Base-by-base conservation (phyloP, 306 rosid species). In the Vigna radiata region DNA sequence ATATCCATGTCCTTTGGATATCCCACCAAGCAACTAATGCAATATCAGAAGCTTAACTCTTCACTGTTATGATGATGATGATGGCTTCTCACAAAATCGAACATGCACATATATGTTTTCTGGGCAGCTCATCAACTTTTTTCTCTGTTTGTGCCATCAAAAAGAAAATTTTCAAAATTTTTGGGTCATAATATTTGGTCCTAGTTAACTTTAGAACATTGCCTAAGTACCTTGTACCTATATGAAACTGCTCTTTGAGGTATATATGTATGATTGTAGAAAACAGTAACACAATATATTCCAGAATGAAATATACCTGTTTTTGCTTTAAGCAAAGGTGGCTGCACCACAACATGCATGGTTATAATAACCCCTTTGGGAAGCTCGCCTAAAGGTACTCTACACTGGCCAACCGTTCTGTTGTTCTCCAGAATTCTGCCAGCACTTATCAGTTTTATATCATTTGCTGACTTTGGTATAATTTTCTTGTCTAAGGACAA, bases 331-430 rank as follows among this genome's bases (percentile, higher is more conserved):
- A 91, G 88, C 75, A 88, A 60, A 82, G 96, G 79, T 67, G 96
- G 98, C 85, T 87, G 97, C 56, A 94, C 97, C 27, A 94, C 97
- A 50, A 89, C 98, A 83, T 91, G 97, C 98, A 94, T 94, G 82
- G 46, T 41, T 3, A 92, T 91, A 60, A 94, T 91, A 70, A 90
- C 90, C 68, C 88, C 96, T 21, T 65, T 83, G 19, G 93, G 93
- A 52, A 94, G 92, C 72, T 94, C 98, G 39, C 91, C 91, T 64
- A 89, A 90, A 46, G 97, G 93, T 58, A 39, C 90, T 86, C 89
- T 91, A 86, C 97, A 94, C 78, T 90, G 98, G 55, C 90, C 96
- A 48, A 94, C 96, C 63, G 97, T 90, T 85, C 83, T 94, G 90
- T 77, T 91, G 93, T 90, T 91, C 80, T 94, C 98, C 90, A 94